Evolutionary conservation across 192 early-diverging fungal species (phyloP).

Genomic region (Spizellomyces punctatus): DNA sequence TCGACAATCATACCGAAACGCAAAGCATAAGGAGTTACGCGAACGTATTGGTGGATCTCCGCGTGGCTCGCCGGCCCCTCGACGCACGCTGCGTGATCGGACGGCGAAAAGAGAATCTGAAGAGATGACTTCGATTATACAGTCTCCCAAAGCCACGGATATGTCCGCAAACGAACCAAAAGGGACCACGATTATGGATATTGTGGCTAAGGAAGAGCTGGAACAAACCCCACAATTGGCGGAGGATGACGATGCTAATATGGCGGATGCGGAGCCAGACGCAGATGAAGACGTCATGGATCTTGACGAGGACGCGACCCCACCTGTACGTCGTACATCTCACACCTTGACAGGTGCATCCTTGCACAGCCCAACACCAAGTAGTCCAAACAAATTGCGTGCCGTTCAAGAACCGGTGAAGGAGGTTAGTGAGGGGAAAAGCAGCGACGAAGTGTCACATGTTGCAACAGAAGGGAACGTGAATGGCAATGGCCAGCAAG

Average conservation of each 20-base stretch:
- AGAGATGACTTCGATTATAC: background rate
- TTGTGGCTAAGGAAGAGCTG: too few relatives aligned
- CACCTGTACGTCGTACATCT: too few relatives aligned
- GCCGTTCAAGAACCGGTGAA: too few relatives aligned
- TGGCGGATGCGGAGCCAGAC: slow-evolving; percentile 22
- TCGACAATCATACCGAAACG: slow-evolving; percentile 34
- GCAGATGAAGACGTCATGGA: slow-evolving; percentile 28
- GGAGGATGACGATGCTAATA: slow-evolving; percentile 27
- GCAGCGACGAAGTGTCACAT: too few relatives aligned
- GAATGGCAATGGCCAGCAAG: too few relatives aligned
- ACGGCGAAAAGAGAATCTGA: background rate
- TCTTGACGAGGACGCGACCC: slow-evolving; percentile 11
- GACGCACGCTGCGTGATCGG: background rate
- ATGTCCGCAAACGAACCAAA: background rate
- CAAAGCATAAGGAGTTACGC: slow-evolving; percentile 20
- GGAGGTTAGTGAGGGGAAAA: too few relatives aligned
- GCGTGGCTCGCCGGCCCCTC: slow-evolving; percentile 4
- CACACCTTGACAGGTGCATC: too few relatives aligned
- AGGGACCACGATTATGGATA: background rate
- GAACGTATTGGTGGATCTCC: slow-evolving; percentile 8
- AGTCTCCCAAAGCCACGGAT: background rate
- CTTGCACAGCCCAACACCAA: too few relatives aligned
- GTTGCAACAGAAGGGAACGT: too few relatives aligned
- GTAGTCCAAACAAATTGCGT: too few relatives aligned
- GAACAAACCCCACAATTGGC: background rate